Evolutionary conservation across 352 stramenopile species (phyloP), one percentile per base, ranked within the genome.

Genomic region (Phytopythium montanum): DNA sequence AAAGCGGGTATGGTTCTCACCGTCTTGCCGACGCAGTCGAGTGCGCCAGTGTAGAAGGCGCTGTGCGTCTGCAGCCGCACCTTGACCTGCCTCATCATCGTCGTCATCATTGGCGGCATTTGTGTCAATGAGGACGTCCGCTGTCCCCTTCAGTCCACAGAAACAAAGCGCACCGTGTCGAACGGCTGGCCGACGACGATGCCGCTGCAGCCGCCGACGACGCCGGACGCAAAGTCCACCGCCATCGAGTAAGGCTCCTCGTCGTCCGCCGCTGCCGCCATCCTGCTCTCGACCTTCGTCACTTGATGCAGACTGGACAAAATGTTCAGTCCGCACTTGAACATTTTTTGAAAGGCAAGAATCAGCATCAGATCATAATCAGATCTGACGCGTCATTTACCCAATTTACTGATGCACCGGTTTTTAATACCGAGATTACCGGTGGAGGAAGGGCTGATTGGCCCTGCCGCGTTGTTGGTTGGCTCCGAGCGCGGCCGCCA

Each of bases 161-260:
- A 2, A 1, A 12, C n/a, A 21, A 38, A 44, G 61, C 68, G 31
- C 51, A 85, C 75, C 23, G 77, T 87, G 50, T 87, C 77, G 39
- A 87, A 87, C 0, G 77, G 77, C 59, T 87, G 77, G 9, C 77
- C 77, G 16, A 87, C 77, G 18, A 87, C 31, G 48, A 87, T 76
- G 21, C 77, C 77, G 42, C 61, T 72, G 57, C 73, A 76, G 1
- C 77, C 77, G 41, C 73, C 77, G n/a, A 85, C 64, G 26, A 72
- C 75, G 39, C 77, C 77, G 19, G 77, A 72, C 19, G 66, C 71
- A 36, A 85, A 72, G 45, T 85, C 75, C 16, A 84, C 45, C 3
- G 72, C 56, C 41, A 79, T 64, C 36, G 75, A 73, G 64, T 71
- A 71, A 56, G 70, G 48, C 26, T 72, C 62, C 33, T 64, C 56